These are phyloP conservation scores for Calocera viscosa DNA, from an alignment of 768 basidiomycete genomes.

Conservation along the genomic window DNA sequence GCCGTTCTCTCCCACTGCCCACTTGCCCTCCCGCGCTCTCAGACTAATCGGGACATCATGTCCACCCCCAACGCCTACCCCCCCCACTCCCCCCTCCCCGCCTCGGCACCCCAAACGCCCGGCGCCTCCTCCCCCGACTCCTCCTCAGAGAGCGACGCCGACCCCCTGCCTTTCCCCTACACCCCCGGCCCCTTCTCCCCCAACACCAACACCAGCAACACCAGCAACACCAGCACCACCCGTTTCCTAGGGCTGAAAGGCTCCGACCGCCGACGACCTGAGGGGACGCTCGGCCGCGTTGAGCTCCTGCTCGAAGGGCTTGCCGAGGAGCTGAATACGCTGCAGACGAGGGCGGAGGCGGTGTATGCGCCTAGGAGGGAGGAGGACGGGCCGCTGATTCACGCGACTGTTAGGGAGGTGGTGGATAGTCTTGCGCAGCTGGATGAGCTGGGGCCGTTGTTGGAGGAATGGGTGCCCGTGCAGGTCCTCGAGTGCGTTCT, in stretches of 20 bases:
- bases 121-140: background rate
- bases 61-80: background rate
- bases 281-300: background rate
- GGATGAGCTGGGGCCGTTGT: constrained; percentile 50
- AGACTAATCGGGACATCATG: background rate
- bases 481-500: constrained; percentile 35
- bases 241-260: background rate
- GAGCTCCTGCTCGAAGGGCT: background rate
- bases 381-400: background rate
- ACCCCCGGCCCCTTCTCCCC: background rate
- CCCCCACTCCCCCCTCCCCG: background rate
- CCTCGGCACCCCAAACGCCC: background rate
- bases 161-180: background rate
- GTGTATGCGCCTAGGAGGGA: background rate
- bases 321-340: constrained; percentile 1
- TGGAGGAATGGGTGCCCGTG: constrained; percentile 55
- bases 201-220: background rate
- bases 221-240: background rate
- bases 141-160: background rate
- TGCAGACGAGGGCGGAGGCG: background rate
- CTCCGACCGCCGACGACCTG: background rate
- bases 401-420: background rate
- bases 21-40: background rate
- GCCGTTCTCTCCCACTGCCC: background rate
- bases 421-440: constrained; percentile 39